phyloP scores from a whole-genome alignment of 148 eudicot genomes.

The Vaccinium macrocarpon region DNA sequence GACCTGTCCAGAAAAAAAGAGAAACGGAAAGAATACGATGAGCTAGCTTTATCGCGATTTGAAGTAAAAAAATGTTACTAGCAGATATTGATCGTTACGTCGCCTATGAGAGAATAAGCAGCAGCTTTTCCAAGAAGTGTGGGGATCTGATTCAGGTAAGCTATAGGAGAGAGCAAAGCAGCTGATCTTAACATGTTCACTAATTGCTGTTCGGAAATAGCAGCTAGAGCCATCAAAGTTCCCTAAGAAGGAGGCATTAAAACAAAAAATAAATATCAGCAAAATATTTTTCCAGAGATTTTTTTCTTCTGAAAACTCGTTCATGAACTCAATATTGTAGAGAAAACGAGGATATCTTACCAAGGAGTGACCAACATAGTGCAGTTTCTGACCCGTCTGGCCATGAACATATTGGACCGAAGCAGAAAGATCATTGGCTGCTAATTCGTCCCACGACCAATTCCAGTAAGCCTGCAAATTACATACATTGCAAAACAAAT shows the following conservation, averaged over 20 bases:
- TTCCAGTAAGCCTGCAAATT: conserved; percentile 61
- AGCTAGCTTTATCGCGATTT: neutral
- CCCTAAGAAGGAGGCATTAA: conserved; percentile 26
- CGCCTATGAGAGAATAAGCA: conserved; percentile 33
- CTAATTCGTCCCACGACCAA: conserved; percentile 84
- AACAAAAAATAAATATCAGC: neutral
- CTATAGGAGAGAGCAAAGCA: conserved; percentile 45
- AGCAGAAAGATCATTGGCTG: conserved; percentile 56
- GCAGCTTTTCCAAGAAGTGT: conserved; percentile 35
- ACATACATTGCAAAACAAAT: neutral
- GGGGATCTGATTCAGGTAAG: conserved; percentile 39
- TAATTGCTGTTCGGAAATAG: conserved; percentile 33
- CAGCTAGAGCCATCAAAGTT: conserved; percentile 48
- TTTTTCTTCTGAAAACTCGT: neutral
- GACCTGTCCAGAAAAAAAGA: conserved; percentile 24
- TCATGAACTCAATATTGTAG: neutral
- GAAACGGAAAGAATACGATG: neutral
- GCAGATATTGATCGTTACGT: conserved; percentile 23
- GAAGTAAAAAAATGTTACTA: neutral
- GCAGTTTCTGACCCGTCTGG: conserved; percentile 48
- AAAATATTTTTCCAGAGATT: neutral
- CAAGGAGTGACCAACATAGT: conserved; percentile 68
- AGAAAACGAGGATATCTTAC: conserved; percentile 20
- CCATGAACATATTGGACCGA: conserved; percentile 38
- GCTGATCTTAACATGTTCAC: conserved; percentile 44